phyloP scores from a whole-genome alignment of 1,284 basidiomycete species.

The Xanthoconium separans region DNA sequence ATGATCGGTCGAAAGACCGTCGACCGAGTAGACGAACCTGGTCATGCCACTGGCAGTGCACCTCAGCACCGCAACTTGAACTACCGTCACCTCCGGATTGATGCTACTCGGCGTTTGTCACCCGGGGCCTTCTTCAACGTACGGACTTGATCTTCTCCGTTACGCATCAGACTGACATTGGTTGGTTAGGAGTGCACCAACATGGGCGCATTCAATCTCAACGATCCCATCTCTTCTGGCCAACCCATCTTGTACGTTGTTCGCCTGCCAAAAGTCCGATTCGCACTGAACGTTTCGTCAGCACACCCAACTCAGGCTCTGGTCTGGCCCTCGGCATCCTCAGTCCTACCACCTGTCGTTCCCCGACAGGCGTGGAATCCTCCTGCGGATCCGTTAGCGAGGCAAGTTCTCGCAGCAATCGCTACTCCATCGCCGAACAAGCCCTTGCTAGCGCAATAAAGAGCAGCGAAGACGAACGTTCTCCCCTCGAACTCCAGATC shows the following conservation, averaged over 20 bases:
- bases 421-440: constrained; percentile 42
- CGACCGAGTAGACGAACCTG: constrained; percentile 25
- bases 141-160: constrained; percentile 1
- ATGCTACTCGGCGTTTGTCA: constrained; percentile 9
- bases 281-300: constrained; percentile 17
- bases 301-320: constrained; percentile 24
- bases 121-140: constrained; percentile 12
- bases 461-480: constrained; percentile 30
- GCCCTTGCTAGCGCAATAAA: constrained; percentile 36
- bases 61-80: background rate
- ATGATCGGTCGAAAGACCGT: constrained; percentile 31
- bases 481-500: constrained; percentile 46
- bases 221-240: constrained; percentile 2
- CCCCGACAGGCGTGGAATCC: constrained; percentile 13
- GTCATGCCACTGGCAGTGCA: no score
- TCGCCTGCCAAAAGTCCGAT: constrained; percentile 11
- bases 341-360: constrained; percentile 17
- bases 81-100: constrained; percentile 10
- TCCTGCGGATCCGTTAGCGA: constrained; percentile 23
- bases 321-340: constrained; percentile 26
- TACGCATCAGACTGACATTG: background rate
- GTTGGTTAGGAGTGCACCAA: constrained; percentile 24
- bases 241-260: constrained; percentile 16
- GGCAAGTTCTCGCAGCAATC: constrained; percentile 29
- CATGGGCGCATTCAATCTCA: constrained; percentile 2